phyloP scores from a whole-genome alignment of 2,329 filamentous ascomycete genomes.

The Emergomyces orientalis region DNA sequence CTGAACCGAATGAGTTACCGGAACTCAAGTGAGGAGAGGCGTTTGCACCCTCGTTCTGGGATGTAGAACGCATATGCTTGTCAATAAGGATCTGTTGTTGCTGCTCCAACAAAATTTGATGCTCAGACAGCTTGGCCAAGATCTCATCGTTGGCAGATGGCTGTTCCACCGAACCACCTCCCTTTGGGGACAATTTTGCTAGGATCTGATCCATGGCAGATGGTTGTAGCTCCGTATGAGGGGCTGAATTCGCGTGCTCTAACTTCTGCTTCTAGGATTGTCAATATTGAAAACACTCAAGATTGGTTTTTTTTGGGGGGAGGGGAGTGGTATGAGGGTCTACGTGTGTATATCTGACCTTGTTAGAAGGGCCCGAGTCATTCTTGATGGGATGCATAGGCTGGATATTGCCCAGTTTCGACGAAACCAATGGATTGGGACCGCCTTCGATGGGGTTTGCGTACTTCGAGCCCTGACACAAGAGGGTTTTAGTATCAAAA shows the following conservation, averaged over 20 bases:
- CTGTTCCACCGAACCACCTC: constrained; percentile 6
- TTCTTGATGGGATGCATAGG: constrained; percentile 16
- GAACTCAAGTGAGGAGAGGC: constrained; percentile 17
- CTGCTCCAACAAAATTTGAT: constrained; percentile 51
- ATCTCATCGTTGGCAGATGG: constrained; percentile 29
- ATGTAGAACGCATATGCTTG: constrained; percentile 13
- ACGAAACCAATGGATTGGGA: constrained; percentile 26
- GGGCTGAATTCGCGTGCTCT: constrained; percentile 28
- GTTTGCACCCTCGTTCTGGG: constrained; percentile 13
- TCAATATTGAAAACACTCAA: constrained; percentile 24
- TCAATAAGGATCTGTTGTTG: constrained; percentile 45
- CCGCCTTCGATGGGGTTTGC: constrained; percentile 14
- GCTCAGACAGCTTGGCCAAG: constrained; percentile 63
- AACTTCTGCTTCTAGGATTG: constrained; percentile 40
- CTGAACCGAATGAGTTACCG: constrained; percentile 1
- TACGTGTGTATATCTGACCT: constrained; percentile 25
- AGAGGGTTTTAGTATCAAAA: not conserved
- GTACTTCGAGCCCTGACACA: not conserved
- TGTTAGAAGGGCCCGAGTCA: constrained; percentile 24
- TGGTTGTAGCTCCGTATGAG: constrained; percentile 19
- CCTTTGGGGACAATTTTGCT: constrained; percentile 33
- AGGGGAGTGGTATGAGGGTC: not conserved
- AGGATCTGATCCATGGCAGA: constrained; percentile 56
- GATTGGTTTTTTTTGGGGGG: no score
- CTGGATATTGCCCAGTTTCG: constrained; percentile 29